Percentiles rank a stretch among this genome's conserved stretches.
These are phyloP conservation scores for Penicillium aurantiogriseum DNA, from an alignment of 2,329 filamentous ascomycete species.

Conservation along the genomic window DNA sequence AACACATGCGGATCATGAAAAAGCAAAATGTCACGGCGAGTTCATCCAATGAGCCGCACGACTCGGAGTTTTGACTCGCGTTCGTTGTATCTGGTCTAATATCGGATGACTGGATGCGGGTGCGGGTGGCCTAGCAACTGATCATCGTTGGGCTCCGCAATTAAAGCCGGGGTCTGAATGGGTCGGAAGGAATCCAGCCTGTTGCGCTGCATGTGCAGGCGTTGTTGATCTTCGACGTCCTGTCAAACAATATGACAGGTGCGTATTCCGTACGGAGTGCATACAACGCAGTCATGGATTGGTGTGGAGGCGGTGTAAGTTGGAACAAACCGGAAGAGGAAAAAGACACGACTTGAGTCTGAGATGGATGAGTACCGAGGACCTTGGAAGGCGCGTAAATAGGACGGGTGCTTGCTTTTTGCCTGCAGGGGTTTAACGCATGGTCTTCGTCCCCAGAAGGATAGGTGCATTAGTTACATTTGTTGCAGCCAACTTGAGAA, in stretches of 20 bases:
- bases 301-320: not conserved
- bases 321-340: not conserved
- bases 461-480: not conserved
- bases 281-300: not conserved
- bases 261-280: not conserved
- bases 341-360: not conserved
- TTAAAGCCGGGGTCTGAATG: not conserved
- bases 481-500: not conserved
- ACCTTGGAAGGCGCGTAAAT: not conserved
- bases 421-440: slow-evolving; percentile 1
- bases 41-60: not conserved
- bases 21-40: not conserved
- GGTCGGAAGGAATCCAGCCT: not conserved
- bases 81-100: not conserved
- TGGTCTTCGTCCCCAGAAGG: not conserved
- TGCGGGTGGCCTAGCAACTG: not conserved
- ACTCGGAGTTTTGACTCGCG: not conserved
- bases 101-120: not conserved
- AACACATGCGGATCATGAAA: not conserved
- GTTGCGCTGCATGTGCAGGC: slow-evolving; percentile 2
- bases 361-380: not conserved
- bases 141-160: not conserved
- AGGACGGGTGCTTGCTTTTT: not conserved
- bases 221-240: not conserved
- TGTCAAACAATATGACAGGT: slow-evolving; percentile 1